Evolutionary conservation across 768 basidiomycete genomes (phyloP).

Genomic region (Serendipita sp.): DNA sequence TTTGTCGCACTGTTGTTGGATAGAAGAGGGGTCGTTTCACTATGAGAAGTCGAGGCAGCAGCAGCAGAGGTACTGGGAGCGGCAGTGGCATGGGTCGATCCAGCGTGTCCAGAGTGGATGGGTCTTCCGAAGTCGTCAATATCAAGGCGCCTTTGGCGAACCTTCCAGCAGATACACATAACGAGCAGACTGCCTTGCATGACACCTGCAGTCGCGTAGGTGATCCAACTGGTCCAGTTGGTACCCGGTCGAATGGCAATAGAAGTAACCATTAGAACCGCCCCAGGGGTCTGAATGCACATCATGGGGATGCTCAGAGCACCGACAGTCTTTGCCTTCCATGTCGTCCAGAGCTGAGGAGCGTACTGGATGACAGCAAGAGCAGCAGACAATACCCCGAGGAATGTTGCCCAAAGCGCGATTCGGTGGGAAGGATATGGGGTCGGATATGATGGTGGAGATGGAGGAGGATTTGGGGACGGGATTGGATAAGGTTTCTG

Average conservation of each 20-base stretch:
- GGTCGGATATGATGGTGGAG: slow-evolving; percentile 21
- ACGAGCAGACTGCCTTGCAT: slow-evolving; percentile 69
- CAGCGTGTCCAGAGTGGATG: slow-evolving; percentile 12
- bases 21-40: not conserved
- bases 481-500: slow-evolving; percentile 13
- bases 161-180: slow-evolving; percentile 78
- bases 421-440: slow-evolving; percentile 24
- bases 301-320: slow-evolving; percentile 92
- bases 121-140: slow-evolving; percentile 83
- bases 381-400: slow-evolving; percentile 64
- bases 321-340: slow-evolving; percentile 62
- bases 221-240: slow-evolving; percentile 78
- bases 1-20: not conserved
- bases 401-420: slow-evolving; percentile 62
- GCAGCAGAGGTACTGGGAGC: not conserved
- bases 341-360: slow-evolving; percentile 75
- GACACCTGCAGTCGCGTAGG: slow-evolving; percentile 61
- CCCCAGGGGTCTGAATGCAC: slow-evolving; percentile 85
- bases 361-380: slow-evolving; percentile 75
- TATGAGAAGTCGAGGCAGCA: not conserved
- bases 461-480: slow-evolving; percentile 27
- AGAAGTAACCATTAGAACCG: slow-evolving; percentile 68
- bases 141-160: slow-evolving; percentile 52
- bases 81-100: not conserved
- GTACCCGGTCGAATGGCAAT: slow-evolving; percentile 66